Conservation (phyloP, 176 grass and related monocot species). For the Aegilops bicornis region DNA sequence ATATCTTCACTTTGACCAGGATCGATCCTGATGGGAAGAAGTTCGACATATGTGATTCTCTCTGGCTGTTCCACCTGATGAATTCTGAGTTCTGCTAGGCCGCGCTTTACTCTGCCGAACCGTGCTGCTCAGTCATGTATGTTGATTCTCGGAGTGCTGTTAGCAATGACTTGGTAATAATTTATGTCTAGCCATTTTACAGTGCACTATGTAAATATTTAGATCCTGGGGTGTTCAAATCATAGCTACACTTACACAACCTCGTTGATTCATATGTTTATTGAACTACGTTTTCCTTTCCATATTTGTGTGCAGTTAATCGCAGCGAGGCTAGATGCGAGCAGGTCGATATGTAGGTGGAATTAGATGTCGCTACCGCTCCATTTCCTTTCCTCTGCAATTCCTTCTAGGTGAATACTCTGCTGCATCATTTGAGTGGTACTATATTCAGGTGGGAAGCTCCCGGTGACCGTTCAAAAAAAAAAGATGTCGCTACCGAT, state of each 20-base stretch:
- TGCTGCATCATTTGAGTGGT: no score
- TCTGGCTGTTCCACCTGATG: neutral
- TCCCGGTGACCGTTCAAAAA: no score
- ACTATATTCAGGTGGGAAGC: no score
- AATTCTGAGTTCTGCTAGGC: neutral
- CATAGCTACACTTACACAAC: neutral
- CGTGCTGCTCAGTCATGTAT: neutral
- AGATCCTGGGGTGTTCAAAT: neutral
- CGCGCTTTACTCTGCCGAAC: neutral
- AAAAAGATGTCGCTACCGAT: constrained; percentile 47
- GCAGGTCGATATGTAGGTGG: constrained; percentile 49
- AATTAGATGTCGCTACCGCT: constrained; percentile 50
- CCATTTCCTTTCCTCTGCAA: no score
- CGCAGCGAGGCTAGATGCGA: constrained; percentile 50
- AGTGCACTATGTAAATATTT: neutral
- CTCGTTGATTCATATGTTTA: neutral
- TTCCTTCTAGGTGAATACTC: no score
- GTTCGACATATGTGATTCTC: constrained; percentile 55
- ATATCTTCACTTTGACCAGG: constrained; percentile 33
- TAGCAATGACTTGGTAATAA: neutral
- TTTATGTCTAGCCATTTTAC: neutral
- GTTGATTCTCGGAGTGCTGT: neutral
- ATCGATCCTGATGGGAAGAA: constrained; percentile 72
- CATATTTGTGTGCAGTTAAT: constrained; percentile 28
- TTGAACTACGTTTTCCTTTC: neutral